Percentiles rank a stretch among this genome's conserved stretches.
These are phyloP conservation scores for Pichia sp. DNA, from an alignment of 1,139 yeast species.

Conservation along the genomic window DNA sequence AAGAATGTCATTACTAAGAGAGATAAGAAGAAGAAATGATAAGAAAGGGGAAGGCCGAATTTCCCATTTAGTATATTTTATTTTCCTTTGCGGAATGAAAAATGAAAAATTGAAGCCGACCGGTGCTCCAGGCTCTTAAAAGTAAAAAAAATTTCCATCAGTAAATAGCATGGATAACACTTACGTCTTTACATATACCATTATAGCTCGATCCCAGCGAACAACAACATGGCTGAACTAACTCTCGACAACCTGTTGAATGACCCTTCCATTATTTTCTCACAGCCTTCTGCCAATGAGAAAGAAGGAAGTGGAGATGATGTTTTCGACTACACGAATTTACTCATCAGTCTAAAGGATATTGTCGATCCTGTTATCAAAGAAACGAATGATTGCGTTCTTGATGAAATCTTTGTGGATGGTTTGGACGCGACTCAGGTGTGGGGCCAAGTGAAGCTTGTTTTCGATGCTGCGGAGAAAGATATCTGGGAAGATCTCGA, in stretches of 20 bases:
- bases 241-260: conserved; percentile 6
- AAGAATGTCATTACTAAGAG: conserved; percentile 13
- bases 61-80: too few species aligned
- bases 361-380: conserved; percentile 13
- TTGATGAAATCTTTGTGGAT: conserved; percentile 77
- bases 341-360: conserved; percentile 8
- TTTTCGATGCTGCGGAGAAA: conserved; percentile 60
- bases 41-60: too few species aligned
- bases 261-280: conserved; percentile 10
- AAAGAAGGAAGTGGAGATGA: neutral
- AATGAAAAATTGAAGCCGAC: too few species aligned
- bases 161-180: too few species aligned
- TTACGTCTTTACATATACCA: too few species aligned
- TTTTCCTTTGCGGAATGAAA: too few species aligned
- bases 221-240: too few species aligned
- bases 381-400: conserved; percentile 7
- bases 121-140: too few species aligned
- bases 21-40: conserved; percentile 8
- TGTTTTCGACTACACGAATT: conserved; percentile 6
- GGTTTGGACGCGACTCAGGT: conserved; percentile 90
- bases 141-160: too few species aligned
- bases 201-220: too few species aligned
- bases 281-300: neutral
- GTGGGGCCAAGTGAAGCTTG: conserved; percentile 87
- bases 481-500: conserved; percentile 45